These are phyloP conservation scores for Hemileccinum impolitum DNA, from an alignment of 768 basidiomycete genomes.

Conservation along the genomic window DNA sequence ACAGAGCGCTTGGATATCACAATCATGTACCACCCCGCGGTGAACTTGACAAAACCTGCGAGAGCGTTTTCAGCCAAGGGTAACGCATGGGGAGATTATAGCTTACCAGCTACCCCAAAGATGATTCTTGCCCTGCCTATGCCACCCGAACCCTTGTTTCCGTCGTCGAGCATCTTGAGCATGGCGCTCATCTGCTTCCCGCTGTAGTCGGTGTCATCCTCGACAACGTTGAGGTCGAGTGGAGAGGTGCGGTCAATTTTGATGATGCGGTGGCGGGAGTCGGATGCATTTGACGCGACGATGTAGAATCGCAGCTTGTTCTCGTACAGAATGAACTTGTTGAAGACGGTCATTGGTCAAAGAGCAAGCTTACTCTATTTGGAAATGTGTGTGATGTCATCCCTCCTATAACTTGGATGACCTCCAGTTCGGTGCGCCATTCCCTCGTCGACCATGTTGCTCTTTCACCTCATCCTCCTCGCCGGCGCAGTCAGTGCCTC, in stretches of 20 bases:
- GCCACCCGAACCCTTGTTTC: conserved; percentile 85
- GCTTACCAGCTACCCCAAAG: conserved; percentile 78
- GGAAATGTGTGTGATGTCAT: conserved; percentile 26
- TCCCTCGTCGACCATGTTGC: conserved; percentile 5
- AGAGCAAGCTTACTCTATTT: conserved; percentile 2
- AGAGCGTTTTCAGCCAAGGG: background rate
- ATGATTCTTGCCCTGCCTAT: conserved; percentile 75
- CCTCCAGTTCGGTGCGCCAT: background rate
- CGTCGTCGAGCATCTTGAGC: conserved; percentile 94
- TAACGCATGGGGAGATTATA: background rate
- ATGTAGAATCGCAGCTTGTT: conserved; percentile 89
- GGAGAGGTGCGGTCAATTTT: conserved; percentile 89
- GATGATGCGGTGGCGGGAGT: conserved; percentile 85
- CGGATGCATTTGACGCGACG: conserved; percentile 85
- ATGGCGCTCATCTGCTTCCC: conserved; percentile 87
- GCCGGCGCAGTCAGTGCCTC: conserved; percentile 42
- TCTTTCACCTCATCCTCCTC: conserved; percentile 29
- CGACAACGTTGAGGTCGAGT: conserved; percentile 70
- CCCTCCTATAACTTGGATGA: conserved; percentile 5
- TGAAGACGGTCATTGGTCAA: conserved; percentile 33
- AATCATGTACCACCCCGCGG: conserved; percentile 95
- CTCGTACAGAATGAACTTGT: conserved; percentile 93
- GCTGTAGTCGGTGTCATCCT: conserved; percentile 87
- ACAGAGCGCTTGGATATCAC: conserved; percentile 86
- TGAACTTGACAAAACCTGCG: conserved; percentile 85